phyloP scores from a whole-genome alignment of 2,329 filamentous ascomycete genomes.

The Alternaria infectoria region DNA sequence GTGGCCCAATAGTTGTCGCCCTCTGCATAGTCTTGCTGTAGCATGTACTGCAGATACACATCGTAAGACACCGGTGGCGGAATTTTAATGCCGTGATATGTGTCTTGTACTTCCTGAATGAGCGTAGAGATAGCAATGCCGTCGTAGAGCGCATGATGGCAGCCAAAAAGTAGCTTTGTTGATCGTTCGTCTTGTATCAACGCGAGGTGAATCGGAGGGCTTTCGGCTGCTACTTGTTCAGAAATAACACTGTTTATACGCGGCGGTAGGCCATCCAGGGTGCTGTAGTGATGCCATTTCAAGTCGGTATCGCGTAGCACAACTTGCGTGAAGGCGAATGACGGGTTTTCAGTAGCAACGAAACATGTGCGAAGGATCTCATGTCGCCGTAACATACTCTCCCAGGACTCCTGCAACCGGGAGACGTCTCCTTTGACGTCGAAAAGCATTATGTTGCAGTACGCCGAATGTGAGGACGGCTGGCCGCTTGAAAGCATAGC shows the following conservation, averaged over 20 bases:
- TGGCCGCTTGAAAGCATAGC: conserved; percentile 74
- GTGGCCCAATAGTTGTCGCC: conserved; percentile 71
- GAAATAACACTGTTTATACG: conserved; percentile 56
- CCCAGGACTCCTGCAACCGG: conserved; percentile 67
- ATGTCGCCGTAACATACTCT: conserved; percentile 67
- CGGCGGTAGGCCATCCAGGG: conserved; percentile 36
- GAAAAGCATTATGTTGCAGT: conserved; percentile 76
- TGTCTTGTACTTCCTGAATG: conserved; percentile 71
- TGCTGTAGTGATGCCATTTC: conserved; percentile 48
- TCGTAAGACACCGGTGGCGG: conserved; percentile 62
- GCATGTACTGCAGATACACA: conserved; percentile 67
- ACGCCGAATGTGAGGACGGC: conserved; percentile 58
- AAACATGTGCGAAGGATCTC: conserved; percentile 82
- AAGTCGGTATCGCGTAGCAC: conserved; percentile 61
- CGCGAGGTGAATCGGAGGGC: conserved; percentile 48
- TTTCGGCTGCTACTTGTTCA: conserved; percentile 51
- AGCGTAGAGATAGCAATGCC: conserved; percentile 76
- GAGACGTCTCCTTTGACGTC: conserved; percentile 60
- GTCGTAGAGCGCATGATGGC: conserved; percentile 88
- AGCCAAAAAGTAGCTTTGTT: conserved; percentile 56
- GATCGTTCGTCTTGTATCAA: conserved; percentile 23
- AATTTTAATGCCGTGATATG: conserved; percentile 59
- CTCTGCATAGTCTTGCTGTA: conserved; percentile 55
- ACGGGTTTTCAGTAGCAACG: conserved; percentile 64
- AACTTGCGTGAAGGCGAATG: conserved; percentile 74